Evolutionary conservation across 768 basidiomycete species (phyloP).

Genomic region (Nevesoporus exiguus): DNA sequence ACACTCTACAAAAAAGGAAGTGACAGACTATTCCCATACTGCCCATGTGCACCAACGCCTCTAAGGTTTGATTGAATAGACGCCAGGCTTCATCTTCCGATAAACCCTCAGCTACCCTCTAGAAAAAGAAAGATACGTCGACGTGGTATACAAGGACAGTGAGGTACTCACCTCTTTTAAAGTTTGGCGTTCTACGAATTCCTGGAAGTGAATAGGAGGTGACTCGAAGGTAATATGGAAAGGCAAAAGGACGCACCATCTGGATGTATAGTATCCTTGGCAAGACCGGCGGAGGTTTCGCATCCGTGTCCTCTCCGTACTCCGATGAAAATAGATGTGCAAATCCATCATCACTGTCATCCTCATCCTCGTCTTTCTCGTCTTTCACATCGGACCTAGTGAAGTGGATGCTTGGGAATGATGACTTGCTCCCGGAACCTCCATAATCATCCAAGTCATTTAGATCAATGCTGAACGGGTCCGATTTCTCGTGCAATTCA

Average conservation of each 20-base stretch:
- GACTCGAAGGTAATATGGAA: neutral
- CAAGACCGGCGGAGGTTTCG: conserved; percentile 29
- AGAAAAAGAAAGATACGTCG: neutral
- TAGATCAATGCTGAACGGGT: conserved; percentile 64
- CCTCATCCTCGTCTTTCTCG: conserved; percentile 42
- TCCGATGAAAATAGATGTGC: conserved; percentile 35
- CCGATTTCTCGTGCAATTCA: conserved; percentile 43
- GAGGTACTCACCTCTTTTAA: conserved; percentile 61
- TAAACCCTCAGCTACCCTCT: conserved; percentile 78
- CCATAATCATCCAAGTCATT: conserved; percentile 59
- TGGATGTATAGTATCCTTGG: conserved; percentile 83
- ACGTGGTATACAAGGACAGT: neutral
- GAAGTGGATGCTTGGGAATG: conserved; percentile 87
- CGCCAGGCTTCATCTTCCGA: conserved; percentile 86
- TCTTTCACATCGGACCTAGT: conserved; percentile 43
- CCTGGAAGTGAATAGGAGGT: conserved; percentile 40
- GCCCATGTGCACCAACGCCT: conserved; percentile 88
- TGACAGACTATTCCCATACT: conserved; percentile 73
- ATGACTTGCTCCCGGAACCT: conserved; percentile 48
- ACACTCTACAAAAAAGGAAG: neutral
- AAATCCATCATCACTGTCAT: conserved; percentile 41
- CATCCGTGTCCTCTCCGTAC: conserved; percentile 32
- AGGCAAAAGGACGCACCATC: conserved; percentile 58
- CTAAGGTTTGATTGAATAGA: conserved; percentile 84
- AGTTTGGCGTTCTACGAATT: conserved; percentile 90